Base-by-base conservation (phyloP, 2,329 filamentous ascomycete genomes). In the Fusarium penzigii region DNA sequence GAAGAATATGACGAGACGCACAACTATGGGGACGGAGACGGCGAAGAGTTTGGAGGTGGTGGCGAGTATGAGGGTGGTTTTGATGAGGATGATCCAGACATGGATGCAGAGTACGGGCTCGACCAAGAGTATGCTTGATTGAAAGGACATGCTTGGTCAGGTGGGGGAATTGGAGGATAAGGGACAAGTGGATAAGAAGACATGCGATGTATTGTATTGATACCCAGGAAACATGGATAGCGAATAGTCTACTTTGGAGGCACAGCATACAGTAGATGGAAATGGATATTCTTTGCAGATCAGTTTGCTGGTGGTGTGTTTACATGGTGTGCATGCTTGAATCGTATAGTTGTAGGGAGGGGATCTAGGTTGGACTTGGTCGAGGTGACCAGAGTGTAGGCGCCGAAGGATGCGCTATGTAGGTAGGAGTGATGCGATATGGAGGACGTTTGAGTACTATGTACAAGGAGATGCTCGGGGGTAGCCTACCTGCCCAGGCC, bases 51-150 rank as follows among this genome's bases (percentile, higher is more conserved):
- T 51, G 70, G 68, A 1, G 70, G 62, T 0, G 62, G 53, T 2
- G 63, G 63, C 2, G 68, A 66, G 50, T 70, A 58, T 42, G 64
- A 67, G 2, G 66, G 64, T 2, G 68, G 62, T 3, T 71, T 68
- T n/a, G 70, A 72, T 13, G 70, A 74, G 20, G 71, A 72, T 38
- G 71, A 73, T 53, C 68, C 68, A 5, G 69, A 70, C 4, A 68
- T 73, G 67, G 71, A 73, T 52, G 69, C 65, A 1, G 67, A 68
- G 51, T 73, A 72, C 39, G 70, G 70, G 3, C 48, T 72, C 29
- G 65, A 71, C 29, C 46, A 46, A 17, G 62, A 65, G 48, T 65
- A 61, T 53, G 62, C 62, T 16, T 58, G 42, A 48, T 38, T 36
- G 32, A 12, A 9, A 36, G 32, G 32, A 14, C 5, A 5, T 14